Evolutionary conservation across 108 stramenopile genomes (phyloP).

Genomic region (Aurantiochytrium sp.): DNA sequence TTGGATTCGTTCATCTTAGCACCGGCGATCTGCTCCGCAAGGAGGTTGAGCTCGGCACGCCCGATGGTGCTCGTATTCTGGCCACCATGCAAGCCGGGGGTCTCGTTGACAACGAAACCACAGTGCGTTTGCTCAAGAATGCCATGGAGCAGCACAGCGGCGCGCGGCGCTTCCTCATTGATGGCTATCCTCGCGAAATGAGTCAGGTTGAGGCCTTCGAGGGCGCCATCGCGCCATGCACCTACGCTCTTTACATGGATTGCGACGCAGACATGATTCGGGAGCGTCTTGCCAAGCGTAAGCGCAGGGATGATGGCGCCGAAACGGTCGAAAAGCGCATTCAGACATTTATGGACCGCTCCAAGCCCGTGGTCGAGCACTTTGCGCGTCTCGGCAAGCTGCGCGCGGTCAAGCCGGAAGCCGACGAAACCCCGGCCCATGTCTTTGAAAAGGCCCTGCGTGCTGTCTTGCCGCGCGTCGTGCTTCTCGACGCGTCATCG

Average conservation of each 20-base stretch:
- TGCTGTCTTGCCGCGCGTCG: slow-evolving; percentile 45
- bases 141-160: slow-evolving; percentile 63
- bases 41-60: slow-evolving; percentile 69
- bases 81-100: slow-evolving; percentile 77
- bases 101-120: slow-evolving; percentile 66
- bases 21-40: slow-evolving; percentile 84
- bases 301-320: slow-evolving; percentile 48
- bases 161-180: slow-evolving; percentile 68
- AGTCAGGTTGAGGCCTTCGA: slow-evolving; percentile 23
- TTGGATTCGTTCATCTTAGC: slow-evolving; percentile 80
- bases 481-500: slow-evolving; percentile 90
- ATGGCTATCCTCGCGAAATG: slow-evolving; percentile 70
- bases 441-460: not conserved
- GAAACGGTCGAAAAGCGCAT: slow-evolving; percentile 44
- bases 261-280: slow-evolving; percentile 28
- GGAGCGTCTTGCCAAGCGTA: slow-evolving; percentile 40
- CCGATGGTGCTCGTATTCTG: slow-evolving; percentile 68
- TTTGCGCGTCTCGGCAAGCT: slow-evolving; percentile 4
- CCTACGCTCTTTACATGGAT: slow-evolving; percentile 1
- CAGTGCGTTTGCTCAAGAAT: slow-evolving; percentile 67
- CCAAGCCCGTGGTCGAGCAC: slow-evolving; percentile 22
- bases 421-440: not conserved
- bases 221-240: not conserved
- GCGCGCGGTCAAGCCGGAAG: not conserved
- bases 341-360: not conserved